Evolutionary conservation across 2,329 filamentous ascomycete species (phyloP).

Genomic region (Leptoxyphium fumago): DNA sequence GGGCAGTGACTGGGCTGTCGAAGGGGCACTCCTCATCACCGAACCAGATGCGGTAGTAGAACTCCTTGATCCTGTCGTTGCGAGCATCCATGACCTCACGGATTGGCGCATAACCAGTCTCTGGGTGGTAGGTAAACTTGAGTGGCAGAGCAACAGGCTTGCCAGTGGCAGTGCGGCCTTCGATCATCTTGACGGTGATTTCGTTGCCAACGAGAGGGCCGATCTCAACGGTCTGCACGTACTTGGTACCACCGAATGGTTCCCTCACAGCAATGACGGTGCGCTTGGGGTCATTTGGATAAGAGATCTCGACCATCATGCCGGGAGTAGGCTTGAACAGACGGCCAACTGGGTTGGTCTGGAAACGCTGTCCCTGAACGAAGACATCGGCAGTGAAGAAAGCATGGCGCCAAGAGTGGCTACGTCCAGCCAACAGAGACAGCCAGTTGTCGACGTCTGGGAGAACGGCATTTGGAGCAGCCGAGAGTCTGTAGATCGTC

Average conservation of each 20-base stretch:
- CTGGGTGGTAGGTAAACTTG: constrained; percentile 84
- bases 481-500: constrained; percentile 70
- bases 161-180: constrained; percentile 76
- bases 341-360: constrained; percentile 87
- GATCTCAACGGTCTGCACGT: constrained; percentile 77
- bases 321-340: constrained; percentile 79
- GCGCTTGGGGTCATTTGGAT: constrained; percentile 69
- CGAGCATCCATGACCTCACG: constrained; percentile 89
- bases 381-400: constrained; percentile 88
- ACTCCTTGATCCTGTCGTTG: constrained; percentile 97
- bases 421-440: constrained; percentile 68
- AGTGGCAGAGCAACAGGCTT: constrained; percentile 72
- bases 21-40: constrained; percentile 73
- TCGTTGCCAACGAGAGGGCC: constrained; percentile 60
- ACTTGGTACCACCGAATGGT: constrained; percentile 70
- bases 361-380: constrained; percentile 90
- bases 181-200: constrained; percentile 80
- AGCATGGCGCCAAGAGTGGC: constrained; percentile 85
- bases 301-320: constrained; percentile 72
- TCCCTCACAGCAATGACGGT: constrained; percentile 80
- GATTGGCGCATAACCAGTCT: constrained; percentile 94
- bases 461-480: constrained; percentile 55
- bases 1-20: constrained; percentile 68
- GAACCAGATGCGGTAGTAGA: constrained; percentile 98
- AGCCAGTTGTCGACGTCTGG: constrained; percentile 76